These are phyloP conservation scores for Taiwanofungus camphoratus DNA, from an alignment of 1,284 basidiomycete genomes.

Conservation along the genomic window DNA sequence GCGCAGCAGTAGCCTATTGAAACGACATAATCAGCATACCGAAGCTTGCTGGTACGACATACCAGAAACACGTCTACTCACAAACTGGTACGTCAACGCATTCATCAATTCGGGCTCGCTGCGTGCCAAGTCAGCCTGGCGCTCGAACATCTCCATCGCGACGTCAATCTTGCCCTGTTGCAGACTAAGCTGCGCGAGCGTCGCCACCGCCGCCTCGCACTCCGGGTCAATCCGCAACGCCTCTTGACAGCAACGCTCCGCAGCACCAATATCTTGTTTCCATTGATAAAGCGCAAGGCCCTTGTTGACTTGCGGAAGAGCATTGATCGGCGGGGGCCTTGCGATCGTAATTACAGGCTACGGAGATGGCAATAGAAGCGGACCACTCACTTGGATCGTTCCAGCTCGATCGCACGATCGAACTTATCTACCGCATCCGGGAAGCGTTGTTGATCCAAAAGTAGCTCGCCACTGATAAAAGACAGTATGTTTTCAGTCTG, in stretches of 20 bases:
- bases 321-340: conserved; percentile 66
- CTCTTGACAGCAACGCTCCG: conserved; percentile 83
- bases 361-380: conserved; percentile 1
- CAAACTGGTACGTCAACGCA: conserved; percentile 85
- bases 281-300: conserved; percentile 94
- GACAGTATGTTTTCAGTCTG: not conserved
- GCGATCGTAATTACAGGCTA: conserved; percentile 1
- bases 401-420: conserved; percentile 88
- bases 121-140: conserved; percentile 81
- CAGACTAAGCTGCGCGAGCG: conserved; percentile 88
- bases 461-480: conserved; percentile 77
- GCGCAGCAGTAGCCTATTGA: conserved; percentile 69
- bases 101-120: conserved; percentile 89
- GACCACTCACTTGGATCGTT: conserved; percentile 60
- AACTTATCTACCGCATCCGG: conserved; percentile 94
- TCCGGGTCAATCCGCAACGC: conserved; percentile 87
- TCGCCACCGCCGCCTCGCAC: conserved; percentile 96
- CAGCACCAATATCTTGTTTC: conserved; percentile 84
- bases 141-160: conserved; percentile 85
- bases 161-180: conserved; percentile 90
- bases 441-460: conserved; percentile 90
- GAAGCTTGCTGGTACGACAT: conserved; percentile 1
- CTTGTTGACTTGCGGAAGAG: conserved; percentile 96
- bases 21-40: conserved; percentile 5
- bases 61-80: conserved; percentile 29